phyloP scores from a whole-genome alignment of 352 stramenopile genomes.

The Elongisporangium prolatum region DNA sequence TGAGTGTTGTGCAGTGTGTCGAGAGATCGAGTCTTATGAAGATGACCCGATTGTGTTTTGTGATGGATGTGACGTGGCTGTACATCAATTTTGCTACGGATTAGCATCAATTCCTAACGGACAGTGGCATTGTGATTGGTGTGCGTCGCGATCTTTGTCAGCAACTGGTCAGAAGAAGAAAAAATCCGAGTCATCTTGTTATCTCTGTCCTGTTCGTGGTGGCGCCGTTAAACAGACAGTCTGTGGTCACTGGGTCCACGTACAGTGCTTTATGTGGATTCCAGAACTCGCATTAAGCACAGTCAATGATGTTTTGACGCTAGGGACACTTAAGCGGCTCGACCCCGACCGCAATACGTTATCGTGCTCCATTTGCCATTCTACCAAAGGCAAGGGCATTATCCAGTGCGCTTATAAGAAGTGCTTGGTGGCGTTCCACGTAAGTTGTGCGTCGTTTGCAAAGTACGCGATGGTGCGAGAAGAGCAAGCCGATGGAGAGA shows the following conservation, averaged over 20 bases:
- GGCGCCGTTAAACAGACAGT: constrained; percentile 55
- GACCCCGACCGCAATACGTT: constrained; percentile 62
- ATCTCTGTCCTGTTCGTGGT: constrained; percentile 61
- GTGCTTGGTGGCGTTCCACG: constrained; percentile 75
- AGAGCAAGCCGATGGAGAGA: constrained; percentile 30
- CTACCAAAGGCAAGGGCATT: constrained; percentile 42
- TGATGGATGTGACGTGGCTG: constrained; percentile 79
- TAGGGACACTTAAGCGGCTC: constrained; percentile 42
- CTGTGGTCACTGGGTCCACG: constrained; percentile 73
- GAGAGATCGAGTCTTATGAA: constrained; percentile 77
- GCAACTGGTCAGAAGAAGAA: not conserved
- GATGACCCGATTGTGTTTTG: constrained; percentile 90
- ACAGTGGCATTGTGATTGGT: constrained; percentile 85
- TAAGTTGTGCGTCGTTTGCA: constrained; percentile 64
- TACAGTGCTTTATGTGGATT: constrained; percentile 86
- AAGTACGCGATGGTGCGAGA: constrained; percentile 60
- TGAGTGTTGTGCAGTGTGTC: constrained; percentile 69
- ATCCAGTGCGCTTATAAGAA: constrained; percentile 77
- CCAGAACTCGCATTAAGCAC: constrained; percentile 60
- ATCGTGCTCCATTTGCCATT: constrained; percentile 69
- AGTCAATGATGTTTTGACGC: constrained; percentile 20
- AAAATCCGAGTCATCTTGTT: constrained; percentile 18
- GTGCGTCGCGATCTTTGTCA: constrained; percentile 4
- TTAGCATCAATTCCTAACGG: constrained; percentile 54
- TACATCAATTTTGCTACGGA: constrained; percentile 90